Evolutionary conservation across 768 basidiomycete species (phyloP).

Genomic region (Zangia roseola): DNA sequence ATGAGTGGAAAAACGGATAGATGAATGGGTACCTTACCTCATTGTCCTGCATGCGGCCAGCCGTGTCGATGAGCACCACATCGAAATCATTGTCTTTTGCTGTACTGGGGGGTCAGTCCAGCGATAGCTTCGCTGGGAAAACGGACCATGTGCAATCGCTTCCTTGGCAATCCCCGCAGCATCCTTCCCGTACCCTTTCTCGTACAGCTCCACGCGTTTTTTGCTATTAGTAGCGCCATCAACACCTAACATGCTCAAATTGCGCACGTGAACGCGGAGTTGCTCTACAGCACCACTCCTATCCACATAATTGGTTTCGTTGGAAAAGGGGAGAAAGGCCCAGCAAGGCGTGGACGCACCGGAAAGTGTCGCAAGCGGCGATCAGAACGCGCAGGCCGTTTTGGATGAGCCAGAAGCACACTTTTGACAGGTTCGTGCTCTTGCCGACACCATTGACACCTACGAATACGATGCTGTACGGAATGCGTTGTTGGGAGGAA

Average conservation of each 20-base stretch:
- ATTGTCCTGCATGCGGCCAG: constrained; percentile 99
- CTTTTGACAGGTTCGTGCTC: constrained; percentile 96
- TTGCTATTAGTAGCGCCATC: constrained; percentile 68
- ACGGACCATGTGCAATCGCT: constrained; percentile 83
- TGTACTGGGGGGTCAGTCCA: constrained; percentile 31
- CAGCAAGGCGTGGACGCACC: constrained; percentile 41
- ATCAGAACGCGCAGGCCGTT: constrained; percentile 92
- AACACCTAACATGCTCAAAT: constrained; percentile 80
- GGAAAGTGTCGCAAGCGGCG: constrained; percentile 97
- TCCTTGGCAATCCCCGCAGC: constrained; percentile 98
- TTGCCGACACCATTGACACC: constrained; percentile 99
- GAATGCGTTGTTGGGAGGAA: constrained; percentile 74
- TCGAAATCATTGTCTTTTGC: constrained; percentile 91
- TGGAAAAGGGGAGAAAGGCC: not conserved
- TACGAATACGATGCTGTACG: constrained; percentile 94
- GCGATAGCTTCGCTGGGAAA: not conserved
- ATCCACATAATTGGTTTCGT: not conserved
- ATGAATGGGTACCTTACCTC: constrained; percentile 53
- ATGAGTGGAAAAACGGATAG: not conserved
- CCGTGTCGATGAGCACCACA: constrained; percentile 96
- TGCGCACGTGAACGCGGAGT: constrained; percentile 92
- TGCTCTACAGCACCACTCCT: constrained; percentile 98
- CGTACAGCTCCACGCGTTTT: constrained; percentile 87
- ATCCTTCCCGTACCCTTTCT: constrained; percentile 97
- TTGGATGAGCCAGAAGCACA: constrained; percentile 98